Conservation (phyloP, 805 yeast genomes). For the Myxozyma sirexii region DNA sequence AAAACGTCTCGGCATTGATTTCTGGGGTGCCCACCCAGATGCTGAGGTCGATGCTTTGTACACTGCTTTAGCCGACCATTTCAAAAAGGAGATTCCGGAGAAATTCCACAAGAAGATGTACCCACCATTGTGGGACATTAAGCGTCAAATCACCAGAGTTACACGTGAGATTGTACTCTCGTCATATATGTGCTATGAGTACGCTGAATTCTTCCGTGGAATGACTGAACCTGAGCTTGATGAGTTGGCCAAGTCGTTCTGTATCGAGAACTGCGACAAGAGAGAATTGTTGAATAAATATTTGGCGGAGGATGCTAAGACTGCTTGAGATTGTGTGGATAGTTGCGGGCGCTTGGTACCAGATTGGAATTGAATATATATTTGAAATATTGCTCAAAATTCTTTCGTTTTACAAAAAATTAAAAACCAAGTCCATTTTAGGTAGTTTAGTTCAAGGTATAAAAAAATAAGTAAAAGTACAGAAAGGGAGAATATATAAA, state of each 20-base stretch:
- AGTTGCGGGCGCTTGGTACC: too few species aligned
- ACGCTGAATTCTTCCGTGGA: constrained; percentile 50
- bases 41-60: constrained; percentile 49
- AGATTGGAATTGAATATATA: too few species aligned
- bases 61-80: constrained; percentile 45
- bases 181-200: constrained; percentile 51
- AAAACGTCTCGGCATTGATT: constrained; percentile 50
- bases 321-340: neutral
- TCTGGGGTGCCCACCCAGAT: constrained; percentile 54
- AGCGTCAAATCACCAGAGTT: constrained; percentile 47
- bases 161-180: constrained; percentile 50
- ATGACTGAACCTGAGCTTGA: constrained; percentile 52
- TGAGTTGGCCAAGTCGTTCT: constrained; percentile 54
- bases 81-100: constrained; percentile 48
- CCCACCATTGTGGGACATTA: constrained; percentile 48
- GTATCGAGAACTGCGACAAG: constrained; percentile 50
- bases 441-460: too few species aligned
- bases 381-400: too few species aligned
- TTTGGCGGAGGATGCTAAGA: constrained; percentile 9
- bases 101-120: constrained; percentile 48
- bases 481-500: too few species aligned
- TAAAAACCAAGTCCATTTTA: too few species aligned
- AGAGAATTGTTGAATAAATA: constrained; percentile 48
- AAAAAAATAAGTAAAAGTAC: too few species aligned
- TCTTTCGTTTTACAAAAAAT: too few species aligned